These are phyloP conservation scores for Microbotryomycetes sp. DNA, from an alignment of 1,284 basidiomycete genomes.

Conservation along the genomic window DNA sequence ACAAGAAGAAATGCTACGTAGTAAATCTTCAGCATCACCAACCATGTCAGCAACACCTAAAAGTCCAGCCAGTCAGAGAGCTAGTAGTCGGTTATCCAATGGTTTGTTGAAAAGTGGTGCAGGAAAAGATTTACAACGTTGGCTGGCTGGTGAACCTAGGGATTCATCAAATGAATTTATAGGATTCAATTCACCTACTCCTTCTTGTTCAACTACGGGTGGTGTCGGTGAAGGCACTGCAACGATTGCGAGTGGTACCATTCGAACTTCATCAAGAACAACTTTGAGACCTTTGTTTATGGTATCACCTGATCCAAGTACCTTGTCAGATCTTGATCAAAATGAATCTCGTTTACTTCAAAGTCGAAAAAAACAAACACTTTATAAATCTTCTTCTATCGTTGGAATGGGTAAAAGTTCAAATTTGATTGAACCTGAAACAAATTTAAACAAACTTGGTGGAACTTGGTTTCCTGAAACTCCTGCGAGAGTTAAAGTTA, in stretches of 20 bases:
- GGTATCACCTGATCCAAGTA: neutral
- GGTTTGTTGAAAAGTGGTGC: slow-evolving; percentile 14
- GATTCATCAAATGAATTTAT: neutral
- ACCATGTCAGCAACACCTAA: neutral
- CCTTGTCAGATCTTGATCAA: neutral
- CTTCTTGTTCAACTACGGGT: slow-evolving; percentile 9
- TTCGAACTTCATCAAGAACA: neutral
- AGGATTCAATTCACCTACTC: neutral
- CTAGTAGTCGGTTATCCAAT: neutral
- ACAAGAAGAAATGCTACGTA: no score
- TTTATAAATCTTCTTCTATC: no score
- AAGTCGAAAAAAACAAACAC: neutral
- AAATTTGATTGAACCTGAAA: no score
- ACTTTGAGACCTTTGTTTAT: neutral
- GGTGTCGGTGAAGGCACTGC: neutral
- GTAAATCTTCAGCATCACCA: no score
- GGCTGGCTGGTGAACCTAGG: neutral
- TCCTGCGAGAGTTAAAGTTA: neutral
- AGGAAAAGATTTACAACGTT: slow-evolving; percentile 7
- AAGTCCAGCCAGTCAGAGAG: neutral
- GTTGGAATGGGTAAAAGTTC: no score
- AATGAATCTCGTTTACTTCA: neutral
- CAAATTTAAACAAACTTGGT: no score
- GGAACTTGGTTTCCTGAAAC: neutral
- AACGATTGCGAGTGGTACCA: neutral